Evolutionary conservation across 75 land plant genomes (phyloP).

Genomic region (Selaginella moellendorffii): DNA sequence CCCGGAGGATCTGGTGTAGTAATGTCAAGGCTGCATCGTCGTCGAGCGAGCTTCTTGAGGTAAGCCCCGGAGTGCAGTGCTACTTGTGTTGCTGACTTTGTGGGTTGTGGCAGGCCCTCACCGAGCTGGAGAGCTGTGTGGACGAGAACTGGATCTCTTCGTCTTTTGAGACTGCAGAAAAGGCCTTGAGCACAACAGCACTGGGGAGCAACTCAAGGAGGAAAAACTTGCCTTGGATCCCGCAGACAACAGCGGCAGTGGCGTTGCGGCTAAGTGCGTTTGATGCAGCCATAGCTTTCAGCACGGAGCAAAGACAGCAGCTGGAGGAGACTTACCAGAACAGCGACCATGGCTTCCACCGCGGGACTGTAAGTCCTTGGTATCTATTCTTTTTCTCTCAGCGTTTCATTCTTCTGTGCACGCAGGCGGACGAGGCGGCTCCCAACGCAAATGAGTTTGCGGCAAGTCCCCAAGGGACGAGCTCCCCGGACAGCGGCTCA

Average conservation of each 20-base stretch:
- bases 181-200: conserved; percentile 26
- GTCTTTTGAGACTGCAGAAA: conserved; percentile 54
- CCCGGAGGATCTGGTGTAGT: conserved; percentile 51
- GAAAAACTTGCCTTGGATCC: conserved; percentile 72
- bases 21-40: conserved; percentile 43
- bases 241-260: conserved; percentile 75
- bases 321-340: conserved; percentile 28
- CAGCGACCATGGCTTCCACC: conserved; percentile 23
- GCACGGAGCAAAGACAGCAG: conserved; percentile 36
- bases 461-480: too few relatives aligned
- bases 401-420: neutral
- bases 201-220: conserved; percentile 15
- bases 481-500: neutral
- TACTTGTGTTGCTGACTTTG: neutral
- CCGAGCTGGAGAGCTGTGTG: conserved; percentile 47
- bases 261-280: conserved; percentile 61
- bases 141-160: conserved; percentile 50
- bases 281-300: conserved; percentile 58
- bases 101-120: conserved; percentile 38
- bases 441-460: too few relatives aligned
- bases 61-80: conserved; percentile 5
- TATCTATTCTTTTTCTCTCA: neutral
- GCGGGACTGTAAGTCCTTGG: conserved; percentile 25
- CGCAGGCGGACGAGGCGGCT: neutral
- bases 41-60: conserved; percentile 59